Conservation (phyloP, 1,284 basidiomycete genomes). For the Exobasidium cylindrosporum region DNA sequence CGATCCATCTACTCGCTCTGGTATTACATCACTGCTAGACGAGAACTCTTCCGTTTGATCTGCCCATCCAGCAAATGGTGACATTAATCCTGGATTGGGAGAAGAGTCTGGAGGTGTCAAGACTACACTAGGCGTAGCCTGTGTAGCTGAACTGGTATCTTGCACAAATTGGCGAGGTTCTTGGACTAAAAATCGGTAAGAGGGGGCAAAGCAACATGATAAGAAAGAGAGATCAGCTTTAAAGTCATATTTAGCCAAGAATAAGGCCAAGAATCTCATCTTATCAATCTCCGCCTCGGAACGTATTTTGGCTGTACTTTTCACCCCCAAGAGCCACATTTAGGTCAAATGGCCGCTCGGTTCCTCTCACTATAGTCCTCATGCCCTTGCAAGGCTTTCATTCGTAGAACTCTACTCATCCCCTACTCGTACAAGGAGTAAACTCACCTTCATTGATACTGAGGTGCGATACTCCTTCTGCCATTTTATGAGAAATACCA, state of each 20-base stretch:
- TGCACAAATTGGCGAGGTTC: not conserved
- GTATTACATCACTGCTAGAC: no score
- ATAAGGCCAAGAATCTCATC: no score
- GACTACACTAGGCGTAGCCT: not conserved
- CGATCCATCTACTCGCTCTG: not conserved
- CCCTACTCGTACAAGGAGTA: no score
- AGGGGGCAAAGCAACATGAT: no score
- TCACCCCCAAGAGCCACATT: not conserved
- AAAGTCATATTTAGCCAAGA: no score
- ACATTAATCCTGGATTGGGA: not conserved
- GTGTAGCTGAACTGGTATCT: not conserved
- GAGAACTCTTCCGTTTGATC: no score
- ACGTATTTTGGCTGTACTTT: not conserved
- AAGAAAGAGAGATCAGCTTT: no score
- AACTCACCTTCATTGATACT: not conserved
- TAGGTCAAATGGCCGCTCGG: no score
- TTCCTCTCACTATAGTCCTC: no score
- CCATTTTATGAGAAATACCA: not conserved
- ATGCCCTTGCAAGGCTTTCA: no score
- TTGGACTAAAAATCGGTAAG: not conserved
- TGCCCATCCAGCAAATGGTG: conserved; percentile 12
- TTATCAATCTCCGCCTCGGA: not conserved
- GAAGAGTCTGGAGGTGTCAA: conserved; percentile 3
- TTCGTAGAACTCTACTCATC: no score
- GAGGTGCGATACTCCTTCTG: not conserved